Conservation (phyloP, 768 basidiomycete genomes). For the Agrocybe praecox region DNA sequence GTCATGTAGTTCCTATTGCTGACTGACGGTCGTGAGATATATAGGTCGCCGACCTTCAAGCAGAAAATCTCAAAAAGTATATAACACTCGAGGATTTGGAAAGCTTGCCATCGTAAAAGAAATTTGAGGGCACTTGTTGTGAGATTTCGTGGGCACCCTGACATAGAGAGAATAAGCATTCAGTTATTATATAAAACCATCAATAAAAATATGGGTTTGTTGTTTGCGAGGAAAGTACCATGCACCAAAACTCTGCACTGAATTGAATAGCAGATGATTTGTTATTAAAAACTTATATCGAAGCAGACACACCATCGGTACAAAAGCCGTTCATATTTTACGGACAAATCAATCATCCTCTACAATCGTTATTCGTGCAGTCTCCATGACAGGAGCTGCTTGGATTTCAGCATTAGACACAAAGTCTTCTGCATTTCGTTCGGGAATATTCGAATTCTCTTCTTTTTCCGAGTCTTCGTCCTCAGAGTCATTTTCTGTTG, state of each 20-base stretch:
- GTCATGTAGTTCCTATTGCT: not conserved
- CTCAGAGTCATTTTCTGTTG: constrained; percentile 38
- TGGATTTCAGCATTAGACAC: not conserved
- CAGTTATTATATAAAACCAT: too few relatives aligned
- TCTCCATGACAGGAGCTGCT: constrained; percentile 15
- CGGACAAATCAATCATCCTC: constrained; percentile 25
- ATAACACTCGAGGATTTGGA: constrained; percentile 47
- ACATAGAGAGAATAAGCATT: too few relatives aligned
- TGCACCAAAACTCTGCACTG: not conserved
- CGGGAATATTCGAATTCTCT: not conserved
- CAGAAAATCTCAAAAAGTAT: constrained; percentile 54
- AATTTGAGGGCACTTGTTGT: not conserved
- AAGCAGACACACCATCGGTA: not conserved
- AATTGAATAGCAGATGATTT: not conserved
- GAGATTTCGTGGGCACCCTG: not conserved
- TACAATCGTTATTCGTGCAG: constrained; percentile 30
- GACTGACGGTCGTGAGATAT: not conserved
- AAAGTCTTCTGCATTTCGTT: not conserved
- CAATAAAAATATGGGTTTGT: too few relatives aligned
- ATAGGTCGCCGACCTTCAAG: constrained; percentile 50
- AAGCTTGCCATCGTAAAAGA: constrained; percentile 10
- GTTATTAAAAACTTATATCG: not conserved
- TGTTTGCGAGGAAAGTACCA: too few relatives aligned
- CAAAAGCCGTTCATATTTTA: not conserved
- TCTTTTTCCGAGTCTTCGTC: constrained; percentile 18